Conservation (phyloP, 169 alveolate species). For the Cryptosporidium parvum region DNA sequence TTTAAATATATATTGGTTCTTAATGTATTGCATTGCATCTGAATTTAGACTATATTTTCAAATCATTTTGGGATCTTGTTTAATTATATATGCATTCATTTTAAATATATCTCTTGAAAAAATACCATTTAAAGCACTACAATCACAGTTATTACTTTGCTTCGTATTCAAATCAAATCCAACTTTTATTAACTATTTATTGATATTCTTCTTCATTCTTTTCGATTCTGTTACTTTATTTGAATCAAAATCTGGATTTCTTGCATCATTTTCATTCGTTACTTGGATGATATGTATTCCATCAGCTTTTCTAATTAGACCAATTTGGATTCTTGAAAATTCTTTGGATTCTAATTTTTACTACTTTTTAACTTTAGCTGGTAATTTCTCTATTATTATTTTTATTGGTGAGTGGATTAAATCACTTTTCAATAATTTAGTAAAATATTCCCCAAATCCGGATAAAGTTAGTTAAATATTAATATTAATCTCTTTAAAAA, state of each 20-base stretch:
- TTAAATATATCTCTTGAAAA: conserved; percentile 12
- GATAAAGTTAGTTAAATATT: not conserved
- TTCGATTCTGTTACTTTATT: conserved; percentile 37
- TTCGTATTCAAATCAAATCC: conserved; percentile 26
- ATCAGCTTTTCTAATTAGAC: conserved; percentile 30
- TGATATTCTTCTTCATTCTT: conserved; percentile 20
- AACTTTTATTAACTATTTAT: conserved; percentile 19
- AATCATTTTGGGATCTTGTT: conserved; percentile 3
- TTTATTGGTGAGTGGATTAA: conserved; percentile 68
- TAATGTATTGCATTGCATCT: conserved; percentile 19
- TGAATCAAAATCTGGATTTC: conserved; percentile 19
- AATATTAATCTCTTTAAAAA: too few species aligned
- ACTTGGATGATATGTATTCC: conserved; percentile 24
- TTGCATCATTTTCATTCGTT: conserved; percentile 14
- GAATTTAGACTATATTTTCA: conserved; percentile 50
- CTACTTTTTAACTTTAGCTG: conserved; percentile 23
- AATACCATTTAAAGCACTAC: conserved; percentile 13
- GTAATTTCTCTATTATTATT: conserved; percentile 6
- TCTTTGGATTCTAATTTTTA: conserved; percentile 26
- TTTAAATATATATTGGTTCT: conserved; percentile 45
- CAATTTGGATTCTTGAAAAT: conserved; percentile 45
- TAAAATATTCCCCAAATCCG: not conserved
- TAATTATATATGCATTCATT: not conserved
- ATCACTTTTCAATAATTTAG: conserved; percentile 5
- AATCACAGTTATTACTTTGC: not conserved